These are phyloP conservation scores for Eucalyptus marginata DNA, from an alignment of 345 rosid species.

Conservation along the genomic window DNA sequence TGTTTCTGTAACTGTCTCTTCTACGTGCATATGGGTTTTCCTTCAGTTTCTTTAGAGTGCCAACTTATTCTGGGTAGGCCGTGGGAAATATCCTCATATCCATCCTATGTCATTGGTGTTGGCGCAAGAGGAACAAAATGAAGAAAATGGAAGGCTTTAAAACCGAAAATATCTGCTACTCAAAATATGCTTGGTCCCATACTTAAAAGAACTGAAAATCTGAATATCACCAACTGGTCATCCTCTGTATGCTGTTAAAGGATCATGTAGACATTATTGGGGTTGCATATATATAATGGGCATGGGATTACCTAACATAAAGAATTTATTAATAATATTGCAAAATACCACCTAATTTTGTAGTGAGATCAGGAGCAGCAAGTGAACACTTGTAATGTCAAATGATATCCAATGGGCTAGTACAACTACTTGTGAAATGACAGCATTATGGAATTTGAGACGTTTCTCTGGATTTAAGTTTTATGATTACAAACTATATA, in stretches of 20 bases:
- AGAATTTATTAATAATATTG: neutral
- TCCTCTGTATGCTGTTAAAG: neutral
- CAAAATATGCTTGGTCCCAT: neutral
- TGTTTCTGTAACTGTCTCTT: neutral
- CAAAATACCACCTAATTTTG: neutral
- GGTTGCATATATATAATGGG: neutral
- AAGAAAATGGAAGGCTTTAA: neutral
- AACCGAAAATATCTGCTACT: neutral
- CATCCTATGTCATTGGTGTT: neutral
- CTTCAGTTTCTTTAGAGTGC: neutral
- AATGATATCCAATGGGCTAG: neutral
- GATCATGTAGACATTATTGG: neutral
- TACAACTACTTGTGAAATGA: neutral
- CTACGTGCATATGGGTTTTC: neutral
- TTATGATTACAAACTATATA: neutral
- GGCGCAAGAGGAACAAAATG: neutral
- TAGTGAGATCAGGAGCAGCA: neutral
- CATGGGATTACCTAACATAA: neutral
- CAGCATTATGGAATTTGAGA: neutral
- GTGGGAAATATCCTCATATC: neutral
- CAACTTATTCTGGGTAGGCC: neutral
- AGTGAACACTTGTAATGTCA: neutral
- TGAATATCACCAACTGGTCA: neutral
- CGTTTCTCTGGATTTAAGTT: neutral
- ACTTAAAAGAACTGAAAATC: neutral